These are phyloP conservation scores for Allodekkera sacchari DNA, from an alignment of 805 yeast genomes.

Conservation along the genomic window DNA sequence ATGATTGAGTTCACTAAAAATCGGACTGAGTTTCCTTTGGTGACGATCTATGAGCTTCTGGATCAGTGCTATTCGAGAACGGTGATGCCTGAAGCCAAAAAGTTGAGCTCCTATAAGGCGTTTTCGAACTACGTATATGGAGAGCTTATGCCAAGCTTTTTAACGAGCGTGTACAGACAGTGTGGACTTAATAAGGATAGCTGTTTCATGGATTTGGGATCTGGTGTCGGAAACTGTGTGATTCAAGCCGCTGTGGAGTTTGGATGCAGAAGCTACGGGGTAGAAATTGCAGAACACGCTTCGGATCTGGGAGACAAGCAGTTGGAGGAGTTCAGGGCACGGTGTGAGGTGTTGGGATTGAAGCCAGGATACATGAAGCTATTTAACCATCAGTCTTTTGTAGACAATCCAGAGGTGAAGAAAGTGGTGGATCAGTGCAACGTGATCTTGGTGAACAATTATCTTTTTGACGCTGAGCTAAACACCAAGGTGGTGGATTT, in stretches of 20 bases:
- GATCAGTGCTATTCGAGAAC: slow-evolving; percentile 68
- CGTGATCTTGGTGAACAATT: slow-evolving; percentile 74
- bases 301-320: slow-evolving; percentile 60
- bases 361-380: slow-evolving; percentile 47
- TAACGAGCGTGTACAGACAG: slow-evolving; percentile 54
- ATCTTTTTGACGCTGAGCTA: slow-evolving; percentile 69
- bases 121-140: slow-evolving; percentile 90
- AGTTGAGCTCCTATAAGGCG: slow-evolving; percentile 65
- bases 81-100: slow-evolving; percentile 64
- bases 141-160: slow-evolving; percentile 73
- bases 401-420: slow-evolving; percentile 50
- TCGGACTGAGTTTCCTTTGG: slow-evolving; percentile 25
- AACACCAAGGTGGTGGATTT: slow-evolving; percentile 58
- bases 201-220: slow-evolving; percentile 81
- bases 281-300: slow-evolving; percentile 83
- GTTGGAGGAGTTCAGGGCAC: slow-evolving; percentile 42
- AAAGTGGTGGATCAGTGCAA: slow-evolving; percentile 52
- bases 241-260: slow-evolving; percentile 83
- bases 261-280: slow-evolving; percentile 81
- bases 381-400: slow-evolving; percentile 64
- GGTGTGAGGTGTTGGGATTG: slow-evolving; percentile 60
- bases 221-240: slow-evolving; percentile 91
- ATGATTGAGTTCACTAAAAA: slow-evolving; percentile 11
- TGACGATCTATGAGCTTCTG: slow-evolving; percentile 57
- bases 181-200: slow-evolving; percentile 46